Percentiles rank a stretch among this genome's conserved stretches.
Conservation (phyloP, 495 filamentous ascomycete species). For the Thozetella sp. region DNA sequence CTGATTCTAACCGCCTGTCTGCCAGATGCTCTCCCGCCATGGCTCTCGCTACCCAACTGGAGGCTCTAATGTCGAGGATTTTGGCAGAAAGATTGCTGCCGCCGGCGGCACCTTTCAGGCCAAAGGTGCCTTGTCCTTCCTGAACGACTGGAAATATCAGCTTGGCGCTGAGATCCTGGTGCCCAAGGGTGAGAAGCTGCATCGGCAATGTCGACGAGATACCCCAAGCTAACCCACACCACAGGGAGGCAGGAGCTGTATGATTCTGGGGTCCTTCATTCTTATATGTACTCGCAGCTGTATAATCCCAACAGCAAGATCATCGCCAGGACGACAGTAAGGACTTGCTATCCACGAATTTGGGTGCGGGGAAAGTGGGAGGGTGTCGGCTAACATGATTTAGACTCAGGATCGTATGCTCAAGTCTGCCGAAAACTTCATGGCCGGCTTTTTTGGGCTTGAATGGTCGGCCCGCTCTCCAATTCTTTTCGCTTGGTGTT, state of each 20-base stretch:
- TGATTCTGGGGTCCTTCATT: slow-evolving; percentile 66
- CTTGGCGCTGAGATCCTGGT: slow-evolving; percentile 71
- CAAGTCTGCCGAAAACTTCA: slow-evolving; percentile 72
- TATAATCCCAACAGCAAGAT: slow-evolving; percentile 64
- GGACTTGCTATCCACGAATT: slow-evolving; percentile 66
- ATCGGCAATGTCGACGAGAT: neutral
- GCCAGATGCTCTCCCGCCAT: slow-evolving; percentile 72
- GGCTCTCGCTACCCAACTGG: slow-evolving; percentile 77
- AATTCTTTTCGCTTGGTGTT: slow-evolving; percentile 8
- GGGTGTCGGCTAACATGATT: slow-evolving; percentile 47
- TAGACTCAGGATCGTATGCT: slow-evolving; percentile 70
- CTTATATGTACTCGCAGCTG: slow-evolving; percentile 62
- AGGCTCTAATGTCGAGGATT: slow-evolving; percentile 51
- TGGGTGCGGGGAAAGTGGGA: slow-evolving; percentile 21
- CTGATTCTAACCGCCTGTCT: slow-evolving; percentile 15
- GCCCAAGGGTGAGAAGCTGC: slow-evolving; percentile 35
- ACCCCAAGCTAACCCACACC: neutral
- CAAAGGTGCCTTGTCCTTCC: slow-evolving; percentile 56
- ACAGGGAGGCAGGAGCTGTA: slow-evolving; percentile 73
- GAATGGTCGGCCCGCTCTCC: slow-evolving; percentile 37
- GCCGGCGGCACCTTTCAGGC: slow-evolving; percentile 55
- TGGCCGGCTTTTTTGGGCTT: slow-evolving; percentile 69
- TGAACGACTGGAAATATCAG: slow-evolving; percentile 69
- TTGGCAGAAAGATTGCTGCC: slow-evolving; percentile 60
- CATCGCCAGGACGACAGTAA: slow-evolving; percentile 61